Base-by-base conservation (phyloP, 805 yeast genomes). In the Metschnikowia aberdeeniae region DNA sequence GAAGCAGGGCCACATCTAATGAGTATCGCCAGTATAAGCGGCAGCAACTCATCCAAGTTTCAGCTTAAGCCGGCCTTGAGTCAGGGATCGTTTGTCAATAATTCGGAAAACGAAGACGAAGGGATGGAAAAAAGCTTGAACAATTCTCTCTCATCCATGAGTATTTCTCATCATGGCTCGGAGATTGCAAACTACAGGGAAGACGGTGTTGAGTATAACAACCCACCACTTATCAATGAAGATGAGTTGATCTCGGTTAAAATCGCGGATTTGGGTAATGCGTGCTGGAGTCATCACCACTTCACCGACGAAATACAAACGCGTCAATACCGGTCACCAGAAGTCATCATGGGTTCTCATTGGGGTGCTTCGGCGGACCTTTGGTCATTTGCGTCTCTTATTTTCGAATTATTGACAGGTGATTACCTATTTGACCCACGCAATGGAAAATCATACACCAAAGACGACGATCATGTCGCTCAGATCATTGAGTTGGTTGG, bases 261-360 rank as follows among this genome's bases (percentile, higher is more conserved):
- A 53, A 75, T 82, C 33, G 87, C 87, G 3, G 88, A 82, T 60
- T 68, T 82, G 49, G 88, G 88, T 29, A 82, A 82, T 58, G 84
- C 86, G 3, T 81, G 86, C 61, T 81, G 82, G 80, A 65, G 69
- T 24, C 68, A 76, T 53, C 76, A 73, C 43, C 88, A 82, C 58
- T 82, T 77, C 58, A 80, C 86, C 4, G 78, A 80, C 55, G 85
- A 81, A 56, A 81, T 82, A 47, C 86, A 82, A 60, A 82, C 88
- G 2, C 62, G 88, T 46, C 86, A 82, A 55, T 82, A 82, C 56
- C 62, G 88, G 31, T 68, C 84, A 1, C 86, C 87, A 0, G 88
- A 82, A 54, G 76, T 81, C 2, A 68, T 82, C 5, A 59, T 82
- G 33, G 81, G 81, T 19, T 60, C 65, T 60, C 59, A 59, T 58